Evolutionary conservation across 2,329 filamentous ascomycete genomes (phyloP).

Genomic region (Coniella vitis): DNA sequence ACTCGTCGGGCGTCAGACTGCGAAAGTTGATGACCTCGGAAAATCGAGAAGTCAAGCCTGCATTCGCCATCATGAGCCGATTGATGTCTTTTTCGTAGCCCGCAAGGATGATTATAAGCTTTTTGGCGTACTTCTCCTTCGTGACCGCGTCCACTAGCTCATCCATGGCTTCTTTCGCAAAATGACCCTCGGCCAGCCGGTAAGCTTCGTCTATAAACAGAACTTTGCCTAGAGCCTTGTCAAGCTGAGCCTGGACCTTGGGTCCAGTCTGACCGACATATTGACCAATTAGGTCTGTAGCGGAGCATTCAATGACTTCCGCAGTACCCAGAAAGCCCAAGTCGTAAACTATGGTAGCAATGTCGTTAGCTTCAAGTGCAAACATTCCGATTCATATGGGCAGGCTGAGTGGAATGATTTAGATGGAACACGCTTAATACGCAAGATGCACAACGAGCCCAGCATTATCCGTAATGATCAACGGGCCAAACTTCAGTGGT

Average conservation of each 20-base stretch:
- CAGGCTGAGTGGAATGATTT: too few relatives aligned
- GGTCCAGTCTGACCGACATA: conserved; percentile 65
- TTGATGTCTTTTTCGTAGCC: conserved; percentile 65
- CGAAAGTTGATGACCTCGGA: conserved; percentile 54
- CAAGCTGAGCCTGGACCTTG: conserved; percentile 53
- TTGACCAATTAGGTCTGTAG: conserved; percentile 60
- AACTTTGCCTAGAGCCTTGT: conserved; percentile 57
- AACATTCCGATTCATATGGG: conserved; percentile 38
- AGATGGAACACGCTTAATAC: too few relatives aligned
- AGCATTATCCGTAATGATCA: too few relatives aligned
- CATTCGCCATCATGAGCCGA: conserved; percentile 51
- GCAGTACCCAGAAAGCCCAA: conserved; percentile 58
- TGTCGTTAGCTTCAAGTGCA: not conserved
- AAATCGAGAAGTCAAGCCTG: conserved; percentile 59
- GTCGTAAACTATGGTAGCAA: conserved; percentile 45
- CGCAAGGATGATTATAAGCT: conserved; percentile 60
- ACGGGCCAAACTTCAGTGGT: too few relatives aligned
- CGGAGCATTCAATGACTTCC: conserved; percentile 60
- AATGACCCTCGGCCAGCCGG: conserved; percentile 49
- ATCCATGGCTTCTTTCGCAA: conserved; percentile 49
- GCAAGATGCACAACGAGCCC: too few relatives aligned
- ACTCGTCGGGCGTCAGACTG: conserved; percentile 34
- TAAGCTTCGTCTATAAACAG: conserved; percentile 71
- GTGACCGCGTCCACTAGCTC: conserved; percentile 46
- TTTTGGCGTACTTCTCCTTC: conserved; percentile 50